These are phyloP conservation scores for Metarhizium robertsii DNA, from an alignment of 2,329 filamentous ascomycete genomes.

Conservation along the genomic window DNA sequence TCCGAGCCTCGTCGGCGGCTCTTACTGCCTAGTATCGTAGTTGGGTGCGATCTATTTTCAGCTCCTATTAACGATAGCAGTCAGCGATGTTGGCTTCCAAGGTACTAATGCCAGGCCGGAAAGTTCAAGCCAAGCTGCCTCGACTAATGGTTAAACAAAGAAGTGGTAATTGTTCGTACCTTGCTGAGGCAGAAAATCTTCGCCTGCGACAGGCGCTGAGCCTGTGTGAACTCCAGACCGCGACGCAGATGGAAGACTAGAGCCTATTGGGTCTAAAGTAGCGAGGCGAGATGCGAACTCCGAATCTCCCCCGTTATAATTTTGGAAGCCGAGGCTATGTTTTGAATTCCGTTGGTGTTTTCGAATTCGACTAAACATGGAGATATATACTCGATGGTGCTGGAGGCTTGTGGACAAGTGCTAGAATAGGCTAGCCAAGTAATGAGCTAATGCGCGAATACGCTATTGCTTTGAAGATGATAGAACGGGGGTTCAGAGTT, in stretches of 20 bases:
- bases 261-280: constrained; percentile 1
- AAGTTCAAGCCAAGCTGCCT: not conserved
- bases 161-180: constrained; percentile 1
- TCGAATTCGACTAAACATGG: constrained; percentile 29
- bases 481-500: not conserved
- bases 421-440: not conserved
- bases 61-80: not conserved
- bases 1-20: constrained; percentile 21
- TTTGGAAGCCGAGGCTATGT: constrained; percentile 9
- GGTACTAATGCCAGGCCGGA: not conserved
- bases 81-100: not conserved
- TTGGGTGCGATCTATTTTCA: constrained; percentile 12
- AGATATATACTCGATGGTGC: constrained; percentile 7
- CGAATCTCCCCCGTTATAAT: constrained; percentile 4
- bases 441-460: not conserved
- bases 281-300: constrained; percentile 1
- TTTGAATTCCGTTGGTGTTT: constrained; percentile 19
- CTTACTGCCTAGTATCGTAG: constrained; percentile 16
- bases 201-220: constrained; percentile 1
- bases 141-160: not conserved
- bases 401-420: not conserved
- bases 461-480: not conserved
- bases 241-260: not conserved
- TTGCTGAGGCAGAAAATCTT: not conserved
- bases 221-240: not conserved